Conservation (phyloP, 495 filamentous ascomycete genomes). For the Neurospora sp. region DNA sequence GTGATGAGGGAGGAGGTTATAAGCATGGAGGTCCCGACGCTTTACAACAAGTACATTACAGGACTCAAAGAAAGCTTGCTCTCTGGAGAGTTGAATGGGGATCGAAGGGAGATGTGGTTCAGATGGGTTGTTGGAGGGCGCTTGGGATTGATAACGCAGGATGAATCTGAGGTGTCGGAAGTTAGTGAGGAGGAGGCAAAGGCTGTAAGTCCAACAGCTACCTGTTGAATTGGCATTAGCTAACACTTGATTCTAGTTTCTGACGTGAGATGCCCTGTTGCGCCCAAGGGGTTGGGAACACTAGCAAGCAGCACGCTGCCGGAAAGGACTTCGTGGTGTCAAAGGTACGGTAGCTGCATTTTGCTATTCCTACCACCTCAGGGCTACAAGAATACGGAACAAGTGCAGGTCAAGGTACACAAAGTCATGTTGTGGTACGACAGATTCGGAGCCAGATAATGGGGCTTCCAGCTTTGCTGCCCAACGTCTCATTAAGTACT, state of each 20-base stretch:
- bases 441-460: not conserved
- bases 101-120: constrained; percentile 75
- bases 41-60: constrained; percentile 68
- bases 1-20: constrained; percentile 71
- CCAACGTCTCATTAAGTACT: not conserved
- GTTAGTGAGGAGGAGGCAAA: constrained; percentile 60
- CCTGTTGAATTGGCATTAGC: not conserved
- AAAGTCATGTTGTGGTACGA: not conserved
- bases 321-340: not conserved
- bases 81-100: constrained; percentile 63
- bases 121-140: constrained; percentile 50
- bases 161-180: constrained; percentile 46
- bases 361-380: not conserved
- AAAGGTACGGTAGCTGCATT: not conserved
- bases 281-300: not conserved
- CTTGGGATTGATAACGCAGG: constrained; percentile 64
- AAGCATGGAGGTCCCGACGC: constrained; percentile 59
- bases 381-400: not conserved
- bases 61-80: constrained; percentile 64
- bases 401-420: not conserved
- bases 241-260: not conserved
- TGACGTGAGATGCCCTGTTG: not conserved
- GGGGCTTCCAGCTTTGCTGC: not conserved
- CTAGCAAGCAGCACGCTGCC: not conserved
- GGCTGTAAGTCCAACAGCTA: constrained; percentile 30